These are phyloP conservation scores for Deinandra increscens DNA, from an alignment of 129 eudicot species.

Conservation along the genomic window DNA sequence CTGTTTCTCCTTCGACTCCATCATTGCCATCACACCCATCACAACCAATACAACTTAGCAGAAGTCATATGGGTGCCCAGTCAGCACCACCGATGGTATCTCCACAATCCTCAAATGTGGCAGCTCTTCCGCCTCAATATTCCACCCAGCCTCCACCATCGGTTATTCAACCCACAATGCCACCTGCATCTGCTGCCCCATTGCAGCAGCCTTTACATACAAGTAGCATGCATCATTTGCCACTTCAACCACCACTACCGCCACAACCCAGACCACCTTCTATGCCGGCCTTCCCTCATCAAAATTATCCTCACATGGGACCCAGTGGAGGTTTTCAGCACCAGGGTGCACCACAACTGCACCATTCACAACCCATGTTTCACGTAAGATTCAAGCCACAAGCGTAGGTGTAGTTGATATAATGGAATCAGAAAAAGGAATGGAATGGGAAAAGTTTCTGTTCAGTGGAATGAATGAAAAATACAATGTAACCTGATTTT, in stretches of 20 bases:
- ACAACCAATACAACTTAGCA: slow-evolving; percentile 43
- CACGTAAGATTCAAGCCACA: slow-evolving; percentile 49
- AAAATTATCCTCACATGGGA: slow-evolving; percentile 68
- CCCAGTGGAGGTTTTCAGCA: slow-evolving; percentile 65
- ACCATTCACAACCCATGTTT: slow-evolving; percentile 76
- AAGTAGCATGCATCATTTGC: slow-evolving; percentile 48
- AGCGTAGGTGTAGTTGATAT: neutral
- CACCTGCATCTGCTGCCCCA: slow-evolving; percentile 40
- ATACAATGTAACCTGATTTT: neutral
- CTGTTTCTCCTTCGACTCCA: slow-evolving; percentile 47
- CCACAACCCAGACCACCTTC: slow-evolving; percentile 67
- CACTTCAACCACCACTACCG: slow-evolving; percentile 72
- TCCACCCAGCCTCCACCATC: slow-evolving; percentile 47
- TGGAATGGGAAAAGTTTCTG: neutral
- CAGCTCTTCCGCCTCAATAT: slow-evolving; percentile 57
- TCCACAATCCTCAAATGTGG: slow-evolving; percentile 54
- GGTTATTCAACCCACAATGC: slow-evolving; percentile 59
- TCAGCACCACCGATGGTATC: slow-evolving; percentile 43
- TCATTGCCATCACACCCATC: slow-evolving; percentile 53
- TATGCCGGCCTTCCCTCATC: slow-evolving; percentile 63
- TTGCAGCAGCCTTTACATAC: slow-evolving; percentile 68
- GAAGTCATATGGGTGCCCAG: slow-evolving; percentile 48
- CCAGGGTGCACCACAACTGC: slow-evolving; percentile 62
- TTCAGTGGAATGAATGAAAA: neutral
- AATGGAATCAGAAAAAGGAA: neutral